Base-by-base conservation (phyloP, 78 protist species). In the Polysphondylium violaceum region DNA sequence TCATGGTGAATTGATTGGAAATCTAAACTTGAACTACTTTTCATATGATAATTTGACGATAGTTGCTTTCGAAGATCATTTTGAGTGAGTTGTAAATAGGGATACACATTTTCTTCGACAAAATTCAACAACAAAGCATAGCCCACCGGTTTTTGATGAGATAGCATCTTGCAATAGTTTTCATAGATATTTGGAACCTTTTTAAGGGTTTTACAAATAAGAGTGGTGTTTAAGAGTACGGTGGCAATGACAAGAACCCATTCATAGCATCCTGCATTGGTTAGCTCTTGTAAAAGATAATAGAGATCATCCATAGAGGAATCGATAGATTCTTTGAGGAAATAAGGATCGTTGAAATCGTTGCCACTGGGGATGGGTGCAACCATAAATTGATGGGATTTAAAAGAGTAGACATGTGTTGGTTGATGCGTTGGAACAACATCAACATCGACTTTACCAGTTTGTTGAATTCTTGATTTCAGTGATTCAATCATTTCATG, bases 211-310 rank as follows among this genome's bases (percentile, higher is more conserved):
- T 83, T 83, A 2, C 73, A 69, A 41, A 88, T 88, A 14, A 73
- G 35, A 3, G 75, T 60, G 6, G 87, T 38, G 50, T 88, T 77
- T 69, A 88, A 71, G 11, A 88, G 40, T 8, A 88, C 86, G 9
- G 94, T 75, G 0, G 78, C 94, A n/a, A 88, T 77, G 25, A 88
- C 87, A 5, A 88, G 36, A 9, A 72, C 79, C 94, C 94, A 88
- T 41, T 88, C 94, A 58, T 61, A 41, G 40, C 94, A 88, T 47
- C 68, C 85, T n/a, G 94, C 60, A 53, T 69, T 73, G 19, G 86
- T 75, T n/a, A 88, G 47, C 41, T 88, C 94, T 50, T 61, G 74
- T 14, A 88, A 36, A 8, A 88, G 71, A 44, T 69, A 83, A 33
- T 83, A 83, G 11, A 83, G 61, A 83, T 83, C 90, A 17, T 83